Percentiles rank a stretch among this genome's conserved stretches.
Conservation (phyloP, 352 stramenopile genomes). For the Phytophthora tentaculata region DNA sequence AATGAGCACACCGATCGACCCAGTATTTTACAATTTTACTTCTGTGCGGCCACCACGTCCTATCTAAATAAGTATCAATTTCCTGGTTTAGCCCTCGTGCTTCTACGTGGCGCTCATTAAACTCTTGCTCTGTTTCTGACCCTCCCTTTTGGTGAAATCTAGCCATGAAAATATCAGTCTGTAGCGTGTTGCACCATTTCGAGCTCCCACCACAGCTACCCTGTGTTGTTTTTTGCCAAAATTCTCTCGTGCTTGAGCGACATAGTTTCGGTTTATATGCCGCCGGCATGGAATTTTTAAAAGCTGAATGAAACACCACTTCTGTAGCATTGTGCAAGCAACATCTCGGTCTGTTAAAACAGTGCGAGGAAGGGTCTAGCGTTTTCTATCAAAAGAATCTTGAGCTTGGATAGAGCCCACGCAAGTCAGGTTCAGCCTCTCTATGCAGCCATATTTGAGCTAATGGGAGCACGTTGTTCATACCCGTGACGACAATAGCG, state of each 20-base stretch:
- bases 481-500: too few relatives aligned
- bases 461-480: too few relatives aligned
- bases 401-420: neutral
- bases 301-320: neutral
- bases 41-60: neutral
- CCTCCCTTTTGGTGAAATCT: neutral
- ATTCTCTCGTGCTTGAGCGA: neutral
- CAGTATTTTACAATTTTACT: neutral
- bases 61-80: neutral
- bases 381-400: neutral
- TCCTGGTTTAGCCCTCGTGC: neutral
- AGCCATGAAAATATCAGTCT: neutral
- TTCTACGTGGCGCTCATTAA: neutral
- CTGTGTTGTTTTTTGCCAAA: neutral
- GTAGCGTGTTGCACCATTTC: neutral
- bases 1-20: neutral
- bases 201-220: neutral
- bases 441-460: too few relatives aligned
- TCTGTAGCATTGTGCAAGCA: neutral
- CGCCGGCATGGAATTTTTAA: neutral
- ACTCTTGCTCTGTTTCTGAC: neutral
- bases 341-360: neutral
- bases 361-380: neutral
- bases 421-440: neutral
- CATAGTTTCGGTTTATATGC: too few relatives aligned